Conservation (phyloP, 1,284 basidiomycete species). For the Irpex sp. region DNA sequence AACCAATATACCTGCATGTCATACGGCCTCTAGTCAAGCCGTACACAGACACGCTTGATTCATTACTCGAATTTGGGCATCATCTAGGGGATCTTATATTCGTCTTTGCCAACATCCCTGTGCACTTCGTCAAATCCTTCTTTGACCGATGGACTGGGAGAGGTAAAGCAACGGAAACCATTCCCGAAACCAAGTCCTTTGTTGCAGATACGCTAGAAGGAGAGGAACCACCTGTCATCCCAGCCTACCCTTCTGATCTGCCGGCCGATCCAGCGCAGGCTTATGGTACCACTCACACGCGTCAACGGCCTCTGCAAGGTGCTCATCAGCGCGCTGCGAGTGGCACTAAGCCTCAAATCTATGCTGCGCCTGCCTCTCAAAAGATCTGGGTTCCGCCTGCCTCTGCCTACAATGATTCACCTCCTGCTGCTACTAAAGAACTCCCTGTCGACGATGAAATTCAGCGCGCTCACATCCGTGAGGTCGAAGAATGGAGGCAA, state of each 20-base stretch:
- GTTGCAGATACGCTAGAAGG: constrained; percentile 6
- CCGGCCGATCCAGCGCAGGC: not conserved
- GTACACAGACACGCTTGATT: constrained; percentile 58
- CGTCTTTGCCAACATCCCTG: constrained; percentile 49
- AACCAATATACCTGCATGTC: constrained; percentile 73
- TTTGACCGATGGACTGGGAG: constrained; percentile 29
- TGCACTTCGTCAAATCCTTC: constrained; percentile 37
- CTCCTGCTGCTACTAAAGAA: constrained; percentile 4
- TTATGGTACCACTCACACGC: constrained; percentile 12
- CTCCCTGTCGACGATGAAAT: constrained; percentile 11
- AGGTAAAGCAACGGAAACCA: not conserved
- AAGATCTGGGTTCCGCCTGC: constrained; percentile 39
- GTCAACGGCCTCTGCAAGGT: constrained; percentile 9
- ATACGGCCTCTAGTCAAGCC: constrained; percentile 71
- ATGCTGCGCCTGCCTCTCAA: constrained; percentile 12
- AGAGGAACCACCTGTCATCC: constrained; percentile 8
- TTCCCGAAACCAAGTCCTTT: not conserved
- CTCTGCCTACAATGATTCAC: constrained; percentile 27
- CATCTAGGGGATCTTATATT: constrained; percentile 66
- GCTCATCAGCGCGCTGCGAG: constrained; percentile 7
- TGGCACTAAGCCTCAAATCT: not conserved
- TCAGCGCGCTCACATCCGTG: not conserved
- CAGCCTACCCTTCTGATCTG: not conserved
- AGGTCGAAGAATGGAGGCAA: constrained; percentile 34
- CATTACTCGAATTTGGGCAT: constrained; percentile 49